phyloP scores from a whole-genome alignment of 495 filamentous ascomycete species.

The Penicillium psychrofluorescens region DNA sequence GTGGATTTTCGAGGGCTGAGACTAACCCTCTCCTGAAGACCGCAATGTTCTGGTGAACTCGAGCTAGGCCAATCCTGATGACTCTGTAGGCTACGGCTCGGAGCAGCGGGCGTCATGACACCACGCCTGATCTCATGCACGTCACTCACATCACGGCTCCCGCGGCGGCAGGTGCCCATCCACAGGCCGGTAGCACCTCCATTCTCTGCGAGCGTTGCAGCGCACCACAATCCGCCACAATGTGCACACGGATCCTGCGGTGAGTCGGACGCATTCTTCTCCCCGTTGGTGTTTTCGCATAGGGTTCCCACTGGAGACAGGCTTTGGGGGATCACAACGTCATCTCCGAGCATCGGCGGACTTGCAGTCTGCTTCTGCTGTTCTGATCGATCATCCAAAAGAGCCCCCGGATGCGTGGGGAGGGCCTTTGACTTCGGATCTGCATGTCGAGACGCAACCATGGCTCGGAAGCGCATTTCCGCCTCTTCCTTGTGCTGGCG shows the following conservation, averaged over 20 bases:
- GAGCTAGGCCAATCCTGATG: slow-evolving; percentile 4
- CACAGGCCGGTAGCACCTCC: slow-evolving; percentile 50
- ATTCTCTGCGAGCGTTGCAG: slow-evolving; percentile 11
- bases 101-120: slow-evolving; percentile 19
- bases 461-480: slow-evolving; percentile 27
- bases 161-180: slow-evolving; percentile 51
- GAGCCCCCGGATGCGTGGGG: not conserved
- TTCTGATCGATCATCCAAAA: slow-evolving; percentile 27
- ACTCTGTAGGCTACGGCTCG: not conserved
- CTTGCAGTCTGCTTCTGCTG: slow-evolving; percentile 46
- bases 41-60: not conserved
- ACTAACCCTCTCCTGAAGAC: slow-evolving; percentile 3
- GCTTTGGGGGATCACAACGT: slow-evolving; percentile 69
- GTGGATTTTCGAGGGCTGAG: slow-evolving; percentile 46
- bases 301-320: slow-evolving; percentile 72
- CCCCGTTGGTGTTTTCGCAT: slow-evolving; percentile 53
- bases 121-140: slow-evolving; percentile 6
- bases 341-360: slow-evolving; percentile 79
- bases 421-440: slow-evolving; percentile 4
- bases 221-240: slow-evolving; percentile 38
- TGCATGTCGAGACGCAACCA: slow-evolving; percentile 13
- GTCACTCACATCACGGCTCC: not conserved
- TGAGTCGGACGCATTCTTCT: not conserved
- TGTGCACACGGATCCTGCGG: slow-evolving; percentile 6
- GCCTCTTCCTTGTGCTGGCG: slow-evolving; percentile 41